phyloP scores from a whole-genome alignment of 805 yeast species.

The Candida andamanensis region DNA sequence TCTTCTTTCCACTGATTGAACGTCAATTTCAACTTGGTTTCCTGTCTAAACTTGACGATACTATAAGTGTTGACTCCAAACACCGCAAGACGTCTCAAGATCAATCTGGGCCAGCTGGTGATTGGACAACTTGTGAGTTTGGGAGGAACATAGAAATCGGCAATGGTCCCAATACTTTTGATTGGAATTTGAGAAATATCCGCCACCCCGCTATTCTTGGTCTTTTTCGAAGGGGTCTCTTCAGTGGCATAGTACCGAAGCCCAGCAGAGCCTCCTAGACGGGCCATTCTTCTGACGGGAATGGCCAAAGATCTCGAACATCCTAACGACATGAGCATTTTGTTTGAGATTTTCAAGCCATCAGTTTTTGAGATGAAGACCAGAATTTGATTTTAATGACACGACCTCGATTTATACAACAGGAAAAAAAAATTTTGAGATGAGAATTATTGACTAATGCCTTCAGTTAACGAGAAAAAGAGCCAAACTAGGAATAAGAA shows the following conservation, averaged over 20 bases:
- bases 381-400: no score
- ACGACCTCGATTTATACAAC: no score
- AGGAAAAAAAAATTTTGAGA: slow-evolving; percentile 8
- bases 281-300: no score
- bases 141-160: slow-evolving; percentile 42
- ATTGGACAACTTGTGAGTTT: slow-evolving; percentile 20
- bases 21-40: slow-evolving; percentile 38
- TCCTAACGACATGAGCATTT: no score
- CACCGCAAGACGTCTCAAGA: slow-evolving; percentile 59
- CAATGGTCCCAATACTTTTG: slow-evolving; percentile 35
- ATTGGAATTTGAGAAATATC: slow-evolving; percentile 37
- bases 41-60: slow-evolving; percentile 42
- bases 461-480: slow-evolving; percentile 20
- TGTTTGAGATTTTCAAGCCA: no score
- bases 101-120: slow-evolving; percentile 37
- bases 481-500: slow-evolving; percentile 44
- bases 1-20: slow-evolving; percentile 83
- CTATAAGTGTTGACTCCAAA: slow-evolving; percentile 63
- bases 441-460: slow-evolving; percentile 19
- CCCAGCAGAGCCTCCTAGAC: neutral
- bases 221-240: neutral
- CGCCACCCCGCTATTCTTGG: slow-evolving; percentile 10
- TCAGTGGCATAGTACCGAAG: slow-evolving; percentile 3
- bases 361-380: no score
- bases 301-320: no score